Percentiles rank a stretch among this genome's conserved stretches.
Evolutionary conservation across 495 filamentous ascomycete species (phyloP).

Genomic region (Amphirosellinia nigrospora): DNA sequence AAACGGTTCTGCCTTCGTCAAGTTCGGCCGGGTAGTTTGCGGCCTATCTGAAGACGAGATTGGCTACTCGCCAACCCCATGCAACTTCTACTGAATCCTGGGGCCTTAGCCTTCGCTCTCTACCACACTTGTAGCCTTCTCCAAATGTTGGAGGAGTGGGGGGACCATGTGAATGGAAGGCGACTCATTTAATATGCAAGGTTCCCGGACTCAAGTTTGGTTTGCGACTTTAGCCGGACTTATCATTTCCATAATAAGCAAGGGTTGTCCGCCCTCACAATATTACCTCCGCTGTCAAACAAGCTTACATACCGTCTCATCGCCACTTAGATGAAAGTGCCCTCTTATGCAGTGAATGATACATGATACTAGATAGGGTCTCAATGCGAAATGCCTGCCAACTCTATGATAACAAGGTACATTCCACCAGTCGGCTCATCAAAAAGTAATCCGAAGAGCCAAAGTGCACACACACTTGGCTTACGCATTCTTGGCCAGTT

Average conservation of each 20-base stretch:
- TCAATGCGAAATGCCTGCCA: neutral
- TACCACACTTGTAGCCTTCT: conserved; percentile 14
- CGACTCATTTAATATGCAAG: conserved; percentile 3
- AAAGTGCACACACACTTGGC: conserved; percentile 11
- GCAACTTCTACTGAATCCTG: neutral
- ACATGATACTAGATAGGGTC: neutral
- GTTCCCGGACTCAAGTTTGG: conserved; percentile 9
- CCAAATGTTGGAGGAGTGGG: conserved; percentile 20
- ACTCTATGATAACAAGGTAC: neutral
- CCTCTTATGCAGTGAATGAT: neutral
- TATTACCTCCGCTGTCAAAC: conserved; percentile 1
- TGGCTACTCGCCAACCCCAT: neutral
- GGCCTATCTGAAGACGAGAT: neutral
- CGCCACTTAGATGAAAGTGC: neutral
- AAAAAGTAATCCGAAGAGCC: conserved; percentile 8
- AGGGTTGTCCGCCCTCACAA: conserved; percentile 7
- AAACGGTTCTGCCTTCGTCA: neutral
- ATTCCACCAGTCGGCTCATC: conserved; percentile 5
- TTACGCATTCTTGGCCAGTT: conserved; percentile 5
- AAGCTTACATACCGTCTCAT: neutral
- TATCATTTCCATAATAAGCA: conserved; percentile 27
- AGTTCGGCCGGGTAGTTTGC: neutral
- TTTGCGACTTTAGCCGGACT: conserved; percentile 17
- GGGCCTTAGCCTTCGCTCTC: neutral
- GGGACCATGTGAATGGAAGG: neutral